Conservation (phyloP, 176 grass and related monocot genomes). For the Eremochloa ophiuroides region DNA sequence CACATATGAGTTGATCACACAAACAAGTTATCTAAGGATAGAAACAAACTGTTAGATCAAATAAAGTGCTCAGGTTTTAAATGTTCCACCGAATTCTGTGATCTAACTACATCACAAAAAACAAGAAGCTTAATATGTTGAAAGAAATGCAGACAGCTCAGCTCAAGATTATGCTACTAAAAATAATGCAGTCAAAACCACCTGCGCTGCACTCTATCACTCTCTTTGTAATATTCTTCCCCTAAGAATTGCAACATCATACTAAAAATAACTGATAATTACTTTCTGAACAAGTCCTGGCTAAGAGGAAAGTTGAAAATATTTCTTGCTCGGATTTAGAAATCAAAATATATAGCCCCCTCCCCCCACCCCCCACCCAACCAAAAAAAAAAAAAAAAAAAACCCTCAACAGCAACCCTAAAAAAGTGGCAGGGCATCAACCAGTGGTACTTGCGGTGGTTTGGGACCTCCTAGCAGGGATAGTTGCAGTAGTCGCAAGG, state of each 20-base stretch:
- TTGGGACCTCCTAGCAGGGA: not conserved
- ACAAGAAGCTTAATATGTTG: not conserved
- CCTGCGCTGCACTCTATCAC: not conserved
- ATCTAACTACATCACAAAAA: constrained; percentile 3
- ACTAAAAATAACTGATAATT: not conserved
- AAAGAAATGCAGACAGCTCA: not conserved
- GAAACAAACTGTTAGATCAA: not conserved
- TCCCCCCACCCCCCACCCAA: no score
- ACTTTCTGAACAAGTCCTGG: not conserved
- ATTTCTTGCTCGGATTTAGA: not conserved
- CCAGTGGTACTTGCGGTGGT: not conserved
- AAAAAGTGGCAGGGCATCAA: not conserved
- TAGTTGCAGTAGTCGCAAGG: not conserved
- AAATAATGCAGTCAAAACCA: not conserved
- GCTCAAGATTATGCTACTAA: not conserved
- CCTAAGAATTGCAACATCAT: not conserved
- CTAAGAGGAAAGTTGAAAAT: not conserved
- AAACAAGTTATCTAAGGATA: not conserved
- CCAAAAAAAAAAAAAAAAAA: not conserved
- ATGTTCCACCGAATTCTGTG: not conserved
- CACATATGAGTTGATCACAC: not conserved
- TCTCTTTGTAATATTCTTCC: not conserved
- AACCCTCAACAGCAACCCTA: not conserved
- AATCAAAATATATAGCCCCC: not conserved
- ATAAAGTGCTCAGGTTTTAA: constrained; percentile 2